A percentile compares a stretch with the other conserved stretches of the same genome.
Conservation (phyloP, 805 yeast species). For the Candida railenensis region DNA sequence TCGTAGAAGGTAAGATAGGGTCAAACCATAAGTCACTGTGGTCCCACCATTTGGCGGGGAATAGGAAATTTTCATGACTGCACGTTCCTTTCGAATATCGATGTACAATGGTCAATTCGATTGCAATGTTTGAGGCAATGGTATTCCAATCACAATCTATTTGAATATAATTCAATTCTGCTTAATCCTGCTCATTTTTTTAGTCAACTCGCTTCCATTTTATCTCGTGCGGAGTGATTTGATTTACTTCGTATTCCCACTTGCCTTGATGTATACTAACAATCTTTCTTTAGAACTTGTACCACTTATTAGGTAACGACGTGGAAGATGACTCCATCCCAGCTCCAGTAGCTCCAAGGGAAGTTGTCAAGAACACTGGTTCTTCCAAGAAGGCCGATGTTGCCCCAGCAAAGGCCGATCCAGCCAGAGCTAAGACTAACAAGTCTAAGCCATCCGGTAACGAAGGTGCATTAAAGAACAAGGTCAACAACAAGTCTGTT, state of each 20-base stretch:
- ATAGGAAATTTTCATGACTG: not conserved
- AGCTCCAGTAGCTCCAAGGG: slow-evolving; percentile 55
- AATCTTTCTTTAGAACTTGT: slow-evolving; percentile 57
- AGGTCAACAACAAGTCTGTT: slow-evolving; percentile 70
- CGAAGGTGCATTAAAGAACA: slow-evolving; percentile 81
- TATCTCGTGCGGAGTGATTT: too few relatives aligned
- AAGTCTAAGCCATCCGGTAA: slow-evolving; percentile 75
- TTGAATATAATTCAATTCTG: too few relatives aligned
- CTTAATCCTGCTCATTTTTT: too few relatives aligned
- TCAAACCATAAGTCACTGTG: too few relatives aligned
- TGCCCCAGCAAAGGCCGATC: slow-evolving; percentile 79
- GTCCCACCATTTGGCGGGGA: not conserved
- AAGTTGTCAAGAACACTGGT: slow-evolving; percentile 76
- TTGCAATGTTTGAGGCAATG: too few relatives aligned
- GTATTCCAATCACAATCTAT: too few relatives aligned
- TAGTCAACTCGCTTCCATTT: too few relatives aligned
- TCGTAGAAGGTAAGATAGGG: too few relatives aligned
- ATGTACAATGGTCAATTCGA: too few relatives aligned
- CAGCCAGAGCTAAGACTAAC: slow-evolving; percentile 73
- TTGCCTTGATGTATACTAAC: too few relatives aligned
- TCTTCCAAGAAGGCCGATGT: slow-evolving; percentile 85
- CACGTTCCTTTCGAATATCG: not conserved
- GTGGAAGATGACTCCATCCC: slow-evolving; percentile 74
- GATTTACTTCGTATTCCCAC: too few relatives aligned
- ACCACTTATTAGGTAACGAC: slow-evolving; percentile 83